Evolutionary conservation across 2,329 filamentous ascomycete genomes (phyloP).

Genomic region (Nemania abortiva): DNA sequence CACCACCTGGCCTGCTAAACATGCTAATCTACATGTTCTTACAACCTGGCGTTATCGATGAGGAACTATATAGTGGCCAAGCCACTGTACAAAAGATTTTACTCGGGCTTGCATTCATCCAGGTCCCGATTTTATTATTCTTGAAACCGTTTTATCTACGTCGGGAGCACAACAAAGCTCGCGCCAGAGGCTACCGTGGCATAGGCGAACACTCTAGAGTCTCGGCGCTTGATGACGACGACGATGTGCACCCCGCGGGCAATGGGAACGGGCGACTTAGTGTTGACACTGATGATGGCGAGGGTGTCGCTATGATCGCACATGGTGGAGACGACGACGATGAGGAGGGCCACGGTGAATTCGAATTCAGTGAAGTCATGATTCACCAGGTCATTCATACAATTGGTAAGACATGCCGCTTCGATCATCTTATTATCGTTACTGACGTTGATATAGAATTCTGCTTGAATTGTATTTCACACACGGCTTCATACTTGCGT

Average conservation of each 20-base stretch:
- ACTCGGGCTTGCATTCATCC: conserved; percentile 82
- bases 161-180: conserved; percentile 90
- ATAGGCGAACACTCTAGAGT: conserved; percentile 90
- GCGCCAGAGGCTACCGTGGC: conserved; percentile 89
- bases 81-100: conserved; percentile 79
- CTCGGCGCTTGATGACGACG: conserved; percentile 90
- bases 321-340: conserved; percentile 75
- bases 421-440: background rate
- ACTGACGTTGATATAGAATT: conserved; percentile 73
- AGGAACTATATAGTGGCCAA: conserved; percentile 84
- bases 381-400: conserved; percentile 99
- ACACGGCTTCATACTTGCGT: conserved; percentile 98
- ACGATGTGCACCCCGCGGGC: conserved; percentile 69
- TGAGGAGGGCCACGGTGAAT: conserved; percentile 89
- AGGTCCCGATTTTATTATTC: conserved; percentile 92
- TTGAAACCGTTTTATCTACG: conserved; percentile 96
- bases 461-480: conserved; percentile 98
- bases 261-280: conserved; percentile 74
- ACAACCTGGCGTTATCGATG: conserved; percentile 79
- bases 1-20: conserved; percentile 91
- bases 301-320: conserved; percentile 63
- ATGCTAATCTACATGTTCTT: conserved; percentile 99
- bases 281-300: conserved; percentile 73
- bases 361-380: conserved; percentile 97
- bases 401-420: conserved; percentile 75